Evolutionary conservation across 805 yeast species (phyloP), one percentile per base, ranked within the genome.

Genomic region (Yarrowia osloensis): DNA sequence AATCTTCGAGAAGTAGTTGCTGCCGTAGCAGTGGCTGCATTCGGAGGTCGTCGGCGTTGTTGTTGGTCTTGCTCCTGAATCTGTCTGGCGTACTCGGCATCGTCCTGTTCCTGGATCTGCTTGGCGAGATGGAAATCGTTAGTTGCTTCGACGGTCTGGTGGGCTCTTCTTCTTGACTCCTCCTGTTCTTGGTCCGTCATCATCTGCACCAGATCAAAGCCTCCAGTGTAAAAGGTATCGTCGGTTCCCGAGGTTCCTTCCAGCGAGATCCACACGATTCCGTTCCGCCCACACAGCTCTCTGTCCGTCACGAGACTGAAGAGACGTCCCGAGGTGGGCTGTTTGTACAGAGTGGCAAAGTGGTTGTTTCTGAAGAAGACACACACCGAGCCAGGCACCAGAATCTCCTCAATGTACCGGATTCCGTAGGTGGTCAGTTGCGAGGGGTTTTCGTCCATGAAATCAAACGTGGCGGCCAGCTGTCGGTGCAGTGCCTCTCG

Each of bases 361-460:
- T 92, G 97, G 75, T 95, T 93, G 76, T 95, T 94, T 73, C 98
- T 82, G 79, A 93, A 95, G 69, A 94, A 84, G 0, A 94, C 86
- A 0, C 87, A 84, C 67, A 87, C 81, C 7, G 87, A 82, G 47
- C 86, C 86, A 17, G 82, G 81, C 0, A 76, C 73, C 29, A 90
- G 74, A 3, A 80, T 72, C 6, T 77, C 74, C 68, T 79, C 78
- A 69, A 90, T 74, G 65, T 78, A 78, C 0, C 74, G 67, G 15
- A 90, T 75, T 0, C 99, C 99, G 57, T 80, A 77, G 0, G 78
- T 79, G 0, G 98, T 91, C 72, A 93, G 77, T 73, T 94, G 97
- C 0, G 96, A 86, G 8, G 86, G 84, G 70, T 91, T 86, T 26
- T 81, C 77, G 2, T 83, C 83, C 63, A 91, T 77, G 73, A 88